phyloP scores from a whole-genome alignment of 441 rosid genomes.

The Adansonia rubrostipa region DNA sequence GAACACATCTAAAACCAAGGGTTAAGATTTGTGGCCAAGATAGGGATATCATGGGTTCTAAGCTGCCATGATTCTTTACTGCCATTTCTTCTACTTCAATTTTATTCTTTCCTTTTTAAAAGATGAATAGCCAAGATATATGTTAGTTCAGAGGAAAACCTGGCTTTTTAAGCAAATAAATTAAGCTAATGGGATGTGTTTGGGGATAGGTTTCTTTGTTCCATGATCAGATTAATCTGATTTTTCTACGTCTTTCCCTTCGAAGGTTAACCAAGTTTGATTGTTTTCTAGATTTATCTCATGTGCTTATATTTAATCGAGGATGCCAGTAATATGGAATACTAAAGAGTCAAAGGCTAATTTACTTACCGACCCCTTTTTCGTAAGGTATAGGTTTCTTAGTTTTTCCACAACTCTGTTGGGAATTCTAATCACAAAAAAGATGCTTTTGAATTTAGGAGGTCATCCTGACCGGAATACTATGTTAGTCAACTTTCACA shows the following conservation, averaged over 20 bases:
- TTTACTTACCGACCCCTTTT: not conserved
- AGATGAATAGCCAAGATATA: not conserved
- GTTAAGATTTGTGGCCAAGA: not conserved
- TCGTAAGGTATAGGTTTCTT: too few species aligned
- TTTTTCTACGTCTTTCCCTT: slow-evolving; percentile 5
- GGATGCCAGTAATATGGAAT: too few species aligned
- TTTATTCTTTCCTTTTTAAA: not conserved
- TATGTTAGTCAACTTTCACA: slow-evolving; percentile 42
- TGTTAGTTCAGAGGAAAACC: not conserved
- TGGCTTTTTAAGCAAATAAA: not conserved
- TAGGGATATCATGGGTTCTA: not conserved
- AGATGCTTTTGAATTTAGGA: slow-evolving; percentile 34
- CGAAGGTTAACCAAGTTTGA: not conserved
- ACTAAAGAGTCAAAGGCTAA: not conserved
- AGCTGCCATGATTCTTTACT: not conserved
- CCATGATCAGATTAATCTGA: not conserved
- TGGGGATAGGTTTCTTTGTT: not conserved
- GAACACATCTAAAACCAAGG: not conserved
- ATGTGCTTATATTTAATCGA: too few species aligned
- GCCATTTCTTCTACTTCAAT: not conserved
- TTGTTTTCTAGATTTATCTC: too few species aligned
- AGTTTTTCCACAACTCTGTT: not conserved
- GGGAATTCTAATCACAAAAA: not conserved
- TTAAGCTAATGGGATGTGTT: not conserved
- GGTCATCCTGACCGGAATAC: slow-evolving; percentile 38